Conservation (phyloP, 805 yeast genomes). For the Wickerhamomyces kurtzmanii region DNA sequence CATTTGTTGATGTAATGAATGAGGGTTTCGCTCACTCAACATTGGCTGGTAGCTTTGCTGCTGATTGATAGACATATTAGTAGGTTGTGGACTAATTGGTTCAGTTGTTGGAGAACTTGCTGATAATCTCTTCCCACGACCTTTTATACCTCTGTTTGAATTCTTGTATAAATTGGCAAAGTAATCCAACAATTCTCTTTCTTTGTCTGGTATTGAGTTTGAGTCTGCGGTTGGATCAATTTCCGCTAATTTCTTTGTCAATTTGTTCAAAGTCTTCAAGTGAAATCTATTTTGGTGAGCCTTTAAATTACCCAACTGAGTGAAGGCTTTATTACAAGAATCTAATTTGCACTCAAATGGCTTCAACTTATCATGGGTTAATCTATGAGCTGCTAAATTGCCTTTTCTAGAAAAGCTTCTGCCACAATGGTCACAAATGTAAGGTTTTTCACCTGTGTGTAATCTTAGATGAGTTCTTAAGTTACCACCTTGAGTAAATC, state of each 20-base stretch:
- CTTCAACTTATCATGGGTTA: slow-evolving; percentile 71
- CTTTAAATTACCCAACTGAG: slow-evolving; percentile 88
- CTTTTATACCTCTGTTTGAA: slow-evolving; percentile 84
- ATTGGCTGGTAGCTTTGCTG: too few relatives aligned
- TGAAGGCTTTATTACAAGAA: slow-evolving; percentile 72
- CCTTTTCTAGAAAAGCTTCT: slow-evolving; percentile 84
- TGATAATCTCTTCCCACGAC: slow-evolving; percentile 57
- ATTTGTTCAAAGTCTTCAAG: slow-evolving; percentile 51
- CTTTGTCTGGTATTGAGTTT: slow-evolving; percentile 45
- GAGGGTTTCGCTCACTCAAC: too few relatives aligned
- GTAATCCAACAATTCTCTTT: slow-evolving; percentile 62
- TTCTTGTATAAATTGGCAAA: slow-evolving; percentile 79
- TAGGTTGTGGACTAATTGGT: too few relatives aligned
- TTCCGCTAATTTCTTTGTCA: slow-evolving; percentile 62
- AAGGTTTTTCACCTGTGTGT: slow-evolving; percentile 92
- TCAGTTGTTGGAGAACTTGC: too few relatives aligned
- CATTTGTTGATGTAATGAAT: too few relatives aligned
- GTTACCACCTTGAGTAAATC: slow-evolving; percentile 88
- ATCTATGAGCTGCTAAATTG: slow-evolving; percentile 77
- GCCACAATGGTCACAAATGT: slow-evolving; percentile 66
- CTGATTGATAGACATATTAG: too few relatives aligned
- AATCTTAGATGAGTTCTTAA: slow-evolving; percentile 75
- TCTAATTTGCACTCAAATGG: slow-evolving; percentile 79
- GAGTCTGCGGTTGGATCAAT: slow-evolving; percentile 36
- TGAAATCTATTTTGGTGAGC: slow-evolving; percentile 93